phyloP scores from a whole-genome alignment of 2,329 filamentous ascomycete species.

The Alternaria alternata region DNA sequence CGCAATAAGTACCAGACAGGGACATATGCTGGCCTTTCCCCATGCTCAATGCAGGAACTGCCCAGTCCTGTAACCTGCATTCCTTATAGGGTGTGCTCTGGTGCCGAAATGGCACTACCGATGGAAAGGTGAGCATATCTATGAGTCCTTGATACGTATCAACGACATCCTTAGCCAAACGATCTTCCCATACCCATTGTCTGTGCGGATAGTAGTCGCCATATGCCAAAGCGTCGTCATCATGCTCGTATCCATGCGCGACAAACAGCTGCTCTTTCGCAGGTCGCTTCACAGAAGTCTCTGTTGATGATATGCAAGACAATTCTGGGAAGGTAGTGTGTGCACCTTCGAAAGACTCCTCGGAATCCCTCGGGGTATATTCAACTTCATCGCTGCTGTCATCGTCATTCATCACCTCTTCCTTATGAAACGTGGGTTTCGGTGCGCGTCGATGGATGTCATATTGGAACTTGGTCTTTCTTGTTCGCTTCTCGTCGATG shows the following conservation, averaged over 20 bases:
- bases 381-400: not conserved
- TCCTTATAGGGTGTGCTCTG: not conserved
- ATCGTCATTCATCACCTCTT: not conserved
- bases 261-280: not conserved
- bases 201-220: not conserved
- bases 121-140: not conserved
- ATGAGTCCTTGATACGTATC: not conserved
- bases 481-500: not conserved
- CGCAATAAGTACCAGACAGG: not conserved
- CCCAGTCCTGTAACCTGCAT: not conserved
- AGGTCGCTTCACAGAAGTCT: not conserved
- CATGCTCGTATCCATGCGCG: not conserved
- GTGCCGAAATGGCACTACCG: not conserved
- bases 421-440: not conserved
- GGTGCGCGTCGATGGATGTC: not conserved
- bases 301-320: not conserved
- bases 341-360: not conserved
- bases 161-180: not conserved
- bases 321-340: not conserved
- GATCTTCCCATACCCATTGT: not conserved
- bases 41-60: not conserved
- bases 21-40: not conserved
- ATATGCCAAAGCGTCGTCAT: not conserved
- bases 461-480: not conserved
- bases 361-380: not conserved